Evolutionary conservation across 441 rosid species (phyloP), one percentile per base, ranked within the genome.

Genomic region (Eutrema salsugineum): DNA sequence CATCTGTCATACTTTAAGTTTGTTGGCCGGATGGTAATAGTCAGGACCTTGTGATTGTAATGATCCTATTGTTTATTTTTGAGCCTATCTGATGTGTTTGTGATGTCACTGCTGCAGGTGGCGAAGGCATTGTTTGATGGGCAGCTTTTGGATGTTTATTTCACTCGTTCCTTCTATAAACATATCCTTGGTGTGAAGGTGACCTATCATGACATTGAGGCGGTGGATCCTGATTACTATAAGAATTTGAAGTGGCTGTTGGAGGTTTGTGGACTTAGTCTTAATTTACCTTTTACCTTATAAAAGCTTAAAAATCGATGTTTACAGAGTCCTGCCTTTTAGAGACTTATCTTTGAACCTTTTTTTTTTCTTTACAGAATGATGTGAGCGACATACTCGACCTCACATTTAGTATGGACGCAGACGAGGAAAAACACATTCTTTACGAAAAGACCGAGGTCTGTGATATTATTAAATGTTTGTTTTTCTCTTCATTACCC

Each of bases 221-320:
- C 99, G 43, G 97, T 96, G 79, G 99, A 93, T 83, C 99, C 99
- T 75, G 99, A 96, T 83, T 96, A 96, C 79, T 96, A 91, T 86
- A 93, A 91, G 83, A 96, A 87, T 71, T 78, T 96, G 83, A 96
- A 96, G 89, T 96, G 99, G 99, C 85, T 96, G 90, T 82, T 96
- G 28, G 98, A 96, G 97, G 99, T 93, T 56, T 59, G 97, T 75
- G 65, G 70, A 68, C 49, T 28, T 49, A 48, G 2, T 46, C 38
- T 24, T 40, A 10, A 33, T 19, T 27, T 48, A 44, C 66, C n/a
- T 57, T 36, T 59, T 22, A 38, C 14, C 57, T 71, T 16, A 46
- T 20, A 54, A 32, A 51, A 63, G 51, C 22, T 50, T 40, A 42
- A 60, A 39, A 55, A 24, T 50, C 72, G 17, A 36, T 19, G 19